Conservation (phyloP, 176 grass and related monocot species). For the Paspalum vaginatum region DNA sequence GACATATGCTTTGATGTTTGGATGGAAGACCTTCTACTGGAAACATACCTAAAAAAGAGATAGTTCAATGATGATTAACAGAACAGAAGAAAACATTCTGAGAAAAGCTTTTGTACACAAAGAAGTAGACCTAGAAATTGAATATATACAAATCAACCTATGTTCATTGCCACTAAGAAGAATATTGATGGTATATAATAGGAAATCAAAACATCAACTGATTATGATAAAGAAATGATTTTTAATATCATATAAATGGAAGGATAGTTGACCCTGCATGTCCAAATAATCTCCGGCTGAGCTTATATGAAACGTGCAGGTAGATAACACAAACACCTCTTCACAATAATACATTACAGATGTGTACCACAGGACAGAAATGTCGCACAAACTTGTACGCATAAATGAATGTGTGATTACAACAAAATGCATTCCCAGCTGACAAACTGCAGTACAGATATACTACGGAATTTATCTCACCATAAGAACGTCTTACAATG, state of each 20-base stretch:
- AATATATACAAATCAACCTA: neutral
- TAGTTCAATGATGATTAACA: neutral
- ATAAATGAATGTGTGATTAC: neutral
- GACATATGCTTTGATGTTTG: constrained; percentile 61
- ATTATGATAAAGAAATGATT: neutral
- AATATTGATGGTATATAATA: neutral
- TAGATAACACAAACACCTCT: neutral
- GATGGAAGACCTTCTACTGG: constrained; percentile 56
- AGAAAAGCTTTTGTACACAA: neutral
- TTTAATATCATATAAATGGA: neutral
- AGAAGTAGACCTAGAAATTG: neutral
- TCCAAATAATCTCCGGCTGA: neutral
- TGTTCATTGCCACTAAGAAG: neutral
- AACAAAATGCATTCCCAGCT: no score
- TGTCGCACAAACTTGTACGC: neutral
- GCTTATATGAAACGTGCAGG: neutral
- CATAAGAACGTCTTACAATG: neutral
- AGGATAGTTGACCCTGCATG: neutral
- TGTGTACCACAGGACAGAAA: neutral
- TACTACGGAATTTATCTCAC: neutral
- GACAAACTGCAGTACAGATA: no score
- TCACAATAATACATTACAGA: neutral
- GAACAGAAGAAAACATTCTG: neutral
- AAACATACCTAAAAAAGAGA: constrained; percentile 46
- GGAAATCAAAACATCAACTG: neutral